These are phyloP conservation scores for Cercospora zeina DNA, from an alignment of 2,329 filamentous ascomycete species.

Conservation along the genomic window DNA sequence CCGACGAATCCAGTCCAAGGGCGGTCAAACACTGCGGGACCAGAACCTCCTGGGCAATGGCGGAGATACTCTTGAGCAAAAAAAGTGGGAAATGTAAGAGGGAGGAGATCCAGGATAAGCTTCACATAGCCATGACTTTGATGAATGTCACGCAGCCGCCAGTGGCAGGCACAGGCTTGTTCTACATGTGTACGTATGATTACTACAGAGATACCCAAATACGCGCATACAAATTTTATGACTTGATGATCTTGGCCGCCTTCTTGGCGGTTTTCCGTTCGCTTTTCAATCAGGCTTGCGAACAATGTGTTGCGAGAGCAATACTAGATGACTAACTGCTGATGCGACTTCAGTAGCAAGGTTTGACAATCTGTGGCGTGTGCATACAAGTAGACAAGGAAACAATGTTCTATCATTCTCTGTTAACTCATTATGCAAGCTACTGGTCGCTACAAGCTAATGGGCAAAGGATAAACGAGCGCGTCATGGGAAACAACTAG, in stretches of 20 bases:
- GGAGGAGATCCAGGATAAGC: constrained; percentile 4
- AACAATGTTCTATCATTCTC: too few relatives aligned
- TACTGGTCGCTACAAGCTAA: too few relatives aligned
- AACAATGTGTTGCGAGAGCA: too few relatives aligned
- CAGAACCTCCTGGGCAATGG: constrained; percentile 9
- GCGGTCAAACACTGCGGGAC: constrained; percentile 15
- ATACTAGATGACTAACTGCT: too few relatives aligned
- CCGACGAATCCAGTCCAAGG: constrained; percentile 1
- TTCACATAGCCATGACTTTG: constrained; percentile 19
- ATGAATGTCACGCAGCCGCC: constrained; percentile 17
- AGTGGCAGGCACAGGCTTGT: constrained; percentile 6
- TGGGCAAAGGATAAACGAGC: too few relatives aligned
- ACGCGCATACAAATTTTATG: constrained; percentile 5
- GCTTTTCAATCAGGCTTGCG: too few relatives aligned
- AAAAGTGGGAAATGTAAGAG: neutral
- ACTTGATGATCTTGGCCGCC: constrained; percentile 7
- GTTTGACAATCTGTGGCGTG: too few relatives aligned
- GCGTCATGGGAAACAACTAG: too few relatives aligned
- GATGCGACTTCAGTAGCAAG: too few relatives aligned
- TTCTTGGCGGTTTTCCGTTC: neutral
- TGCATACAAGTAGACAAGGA: too few relatives aligned
- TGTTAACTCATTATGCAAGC: too few relatives aligned
- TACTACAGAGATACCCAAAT: constrained; percentile 18
- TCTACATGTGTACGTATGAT: constrained; percentile 12
- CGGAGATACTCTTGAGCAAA: constrained; percentile 7